These are phyloP conservation scores for Pinus albicaulis DNA, from an alignment of 75 land plant species.

Conservation along the genomic window DNA sequence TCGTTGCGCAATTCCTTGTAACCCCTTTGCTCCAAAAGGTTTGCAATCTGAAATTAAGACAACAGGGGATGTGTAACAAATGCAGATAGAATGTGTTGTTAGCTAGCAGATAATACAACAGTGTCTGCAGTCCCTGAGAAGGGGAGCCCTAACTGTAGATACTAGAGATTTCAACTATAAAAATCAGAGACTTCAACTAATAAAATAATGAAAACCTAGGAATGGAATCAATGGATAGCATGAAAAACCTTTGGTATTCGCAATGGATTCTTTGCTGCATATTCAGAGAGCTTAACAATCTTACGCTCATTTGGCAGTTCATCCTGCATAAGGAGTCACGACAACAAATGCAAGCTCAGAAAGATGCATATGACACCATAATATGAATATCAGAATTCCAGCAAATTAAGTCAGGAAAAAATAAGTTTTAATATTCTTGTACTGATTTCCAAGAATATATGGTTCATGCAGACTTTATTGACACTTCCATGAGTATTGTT, in stretches of 20 bases:
- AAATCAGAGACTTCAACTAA: neutral
- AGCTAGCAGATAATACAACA: neutral
- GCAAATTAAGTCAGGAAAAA: neutral
- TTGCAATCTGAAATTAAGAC: conserved; percentile 58
- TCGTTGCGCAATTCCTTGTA: conserved; percentile 75
- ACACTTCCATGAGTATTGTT: neutral
- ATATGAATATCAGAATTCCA: neutral
- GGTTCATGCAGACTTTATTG: neutral
- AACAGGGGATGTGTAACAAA: neutral
- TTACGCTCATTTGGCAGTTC: conserved; percentile 83
- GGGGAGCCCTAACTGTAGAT: neutral
- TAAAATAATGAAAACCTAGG: neutral
- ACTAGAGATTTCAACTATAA: neutral
- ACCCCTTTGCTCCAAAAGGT: conserved; percentile 71
- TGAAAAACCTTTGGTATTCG: conserved; percentile 90
- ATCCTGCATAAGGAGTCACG: conserved; percentile 31
- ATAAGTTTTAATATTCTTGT: neutral
- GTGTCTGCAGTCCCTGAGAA: neutral
- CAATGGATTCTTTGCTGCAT: conserved; percentile 92
- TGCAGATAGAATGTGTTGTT: neutral
- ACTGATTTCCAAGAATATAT: neutral
- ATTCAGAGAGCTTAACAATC: conserved; percentile 86
- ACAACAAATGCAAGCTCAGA: neutral
- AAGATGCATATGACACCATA: neutral
- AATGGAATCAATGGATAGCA: neutral